Conservation (phyloP, 1,284 basidiomycete genomes). For the Fomitopsis pinicola region DNA sequence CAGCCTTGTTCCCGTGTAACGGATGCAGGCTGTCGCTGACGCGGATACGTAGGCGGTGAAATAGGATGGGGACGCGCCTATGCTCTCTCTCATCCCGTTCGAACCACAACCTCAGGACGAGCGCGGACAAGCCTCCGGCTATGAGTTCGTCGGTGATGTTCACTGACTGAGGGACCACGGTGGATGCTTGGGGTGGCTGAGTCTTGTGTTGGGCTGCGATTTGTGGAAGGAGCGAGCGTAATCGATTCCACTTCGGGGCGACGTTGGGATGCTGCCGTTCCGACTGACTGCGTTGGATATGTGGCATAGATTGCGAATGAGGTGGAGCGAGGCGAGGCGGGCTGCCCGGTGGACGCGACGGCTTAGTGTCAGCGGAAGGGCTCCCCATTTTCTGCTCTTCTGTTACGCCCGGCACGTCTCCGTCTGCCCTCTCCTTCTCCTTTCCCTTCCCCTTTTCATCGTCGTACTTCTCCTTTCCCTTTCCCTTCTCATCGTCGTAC, state of each 20-base stretch:
- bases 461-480: neutral
- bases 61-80: constrained; percentile 81
- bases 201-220: constrained; percentile 35
- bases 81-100: constrained; percentile 88
- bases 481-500: neutral
- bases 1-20: constrained; percentile 70
- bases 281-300: constrained; percentile 22
- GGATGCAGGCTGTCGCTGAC: constrained; percentile 87
- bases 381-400: neutral
- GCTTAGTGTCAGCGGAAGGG: neutral
- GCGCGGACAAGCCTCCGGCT: constrained; percentile 73
- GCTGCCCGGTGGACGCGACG: neutral
- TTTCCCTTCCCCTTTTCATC: neutral
- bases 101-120: constrained; percentile 87
- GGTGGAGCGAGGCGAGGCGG: constrained; percentile 6
- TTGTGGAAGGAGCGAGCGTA: constrained; percentile 63
- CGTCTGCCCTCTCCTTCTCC: constrained; percentile 8
- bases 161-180: constrained; percentile 49
- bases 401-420: neutral
- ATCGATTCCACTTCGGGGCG: constrained; percentile 49
- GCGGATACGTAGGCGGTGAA: constrained; percentile 82
- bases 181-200: constrained; percentile 33
- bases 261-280: constrained; percentile 9
- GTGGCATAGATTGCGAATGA: constrained; percentile 44
- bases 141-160: constrained; percentile 86